Conservation (phyloP, 176 grass and related monocot species). For the Ensete glaucum region DNA sequence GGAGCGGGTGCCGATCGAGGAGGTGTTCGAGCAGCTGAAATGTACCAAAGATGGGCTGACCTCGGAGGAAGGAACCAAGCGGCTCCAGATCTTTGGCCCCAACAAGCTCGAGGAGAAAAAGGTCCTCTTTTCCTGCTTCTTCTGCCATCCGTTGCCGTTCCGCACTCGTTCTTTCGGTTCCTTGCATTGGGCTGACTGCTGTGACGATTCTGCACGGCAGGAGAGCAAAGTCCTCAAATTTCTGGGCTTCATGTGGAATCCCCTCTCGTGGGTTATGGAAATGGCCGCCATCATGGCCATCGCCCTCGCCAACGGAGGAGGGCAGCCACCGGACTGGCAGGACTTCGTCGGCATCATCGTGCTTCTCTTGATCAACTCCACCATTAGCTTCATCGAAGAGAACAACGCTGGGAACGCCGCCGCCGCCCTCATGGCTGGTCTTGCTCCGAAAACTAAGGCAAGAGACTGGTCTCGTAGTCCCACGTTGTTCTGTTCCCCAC, state of each 20-base stretch:
- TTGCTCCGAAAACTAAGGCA: constrained; percentile 67
- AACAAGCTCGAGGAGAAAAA: constrained; percentile 98
- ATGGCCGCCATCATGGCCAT: constrained; percentile 83
- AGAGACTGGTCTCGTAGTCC: not conserved
- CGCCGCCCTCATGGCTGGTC: constrained; percentile 73
- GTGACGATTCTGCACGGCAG: constrained; percentile 17
- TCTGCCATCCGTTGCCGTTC: not conserved
- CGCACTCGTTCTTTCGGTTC: not conserved
- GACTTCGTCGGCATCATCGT: constrained; percentile 85
- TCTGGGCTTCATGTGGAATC: constrained; percentile 98
- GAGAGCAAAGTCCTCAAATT: constrained; percentile 87
- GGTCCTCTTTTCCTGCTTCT: constrained; percentile 22
- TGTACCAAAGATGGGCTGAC: constrained; percentile 49
- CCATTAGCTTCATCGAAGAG: constrained; percentile 79
- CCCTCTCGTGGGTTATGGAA: constrained; percentile 98
- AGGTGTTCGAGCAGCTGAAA: constrained; percentile 69
- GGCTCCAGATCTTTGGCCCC: constrained; percentile 58
- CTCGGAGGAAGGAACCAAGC: constrained; percentile 31
- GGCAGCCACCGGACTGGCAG: constrained; percentile 86
- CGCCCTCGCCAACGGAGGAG: constrained; percentile 55
- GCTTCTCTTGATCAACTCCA: constrained; percentile 68
- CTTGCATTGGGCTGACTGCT: not conserved
- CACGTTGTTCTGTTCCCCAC: not conserved
- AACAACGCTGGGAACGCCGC: constrained; percentile 78
- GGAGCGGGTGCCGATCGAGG: constrained; percentile 75